Base-by-base conservation (phyloP, 2,329 filamentous ascomycete species). In the Neonectria faginata region DNA sequence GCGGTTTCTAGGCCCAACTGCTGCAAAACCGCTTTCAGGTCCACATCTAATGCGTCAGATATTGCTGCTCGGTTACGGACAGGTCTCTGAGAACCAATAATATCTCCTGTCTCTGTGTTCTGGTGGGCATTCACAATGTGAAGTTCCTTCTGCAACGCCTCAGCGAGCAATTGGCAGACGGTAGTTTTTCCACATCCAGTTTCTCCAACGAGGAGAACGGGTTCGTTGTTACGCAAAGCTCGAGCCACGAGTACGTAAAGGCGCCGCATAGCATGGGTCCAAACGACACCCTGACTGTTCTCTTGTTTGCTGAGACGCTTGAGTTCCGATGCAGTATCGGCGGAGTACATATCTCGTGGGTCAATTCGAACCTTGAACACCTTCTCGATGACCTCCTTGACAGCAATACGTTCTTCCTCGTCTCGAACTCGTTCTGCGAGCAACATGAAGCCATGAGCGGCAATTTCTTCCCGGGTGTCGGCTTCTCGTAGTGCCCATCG, bases 141-240 rank as follows among this genome's bases (percentile, higher is more conserved):
- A 42, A 99, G 82, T 67, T 92, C 84, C 73, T 91, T 93, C 16
- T 85, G 83, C 67, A 93, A 86, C 4, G 92, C 91, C 74, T 97
- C 91, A 3, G 96, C 94, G 57, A 98, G 86, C 75, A 97, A 86
- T 77, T 99, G 96, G 70, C 93, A 97, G 7, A 99, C 92, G 2
- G 95, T 97, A 0, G 96, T 99, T 81, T 99, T 99, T 65, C 97
- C 96, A 74, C 95, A 98, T 6, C 96, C 96, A 18, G 96, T 99
- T 77, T 99, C 97, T 66, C 96, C 96, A 12, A 99, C 93, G 5
- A 99, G 85, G 20, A 99, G 84, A 3, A 99, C 93, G 0, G 96
- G 96, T 77, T 99, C 96, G 66, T 97, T 94, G 75, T 97, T 96
- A 27, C 88, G 87, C 64, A 99, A 83, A 1, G 96, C 96, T 72